Conservation (phyloP, 2,329 filamentous ascomycete species). For the Tolypocladium amazonense region DNA sequence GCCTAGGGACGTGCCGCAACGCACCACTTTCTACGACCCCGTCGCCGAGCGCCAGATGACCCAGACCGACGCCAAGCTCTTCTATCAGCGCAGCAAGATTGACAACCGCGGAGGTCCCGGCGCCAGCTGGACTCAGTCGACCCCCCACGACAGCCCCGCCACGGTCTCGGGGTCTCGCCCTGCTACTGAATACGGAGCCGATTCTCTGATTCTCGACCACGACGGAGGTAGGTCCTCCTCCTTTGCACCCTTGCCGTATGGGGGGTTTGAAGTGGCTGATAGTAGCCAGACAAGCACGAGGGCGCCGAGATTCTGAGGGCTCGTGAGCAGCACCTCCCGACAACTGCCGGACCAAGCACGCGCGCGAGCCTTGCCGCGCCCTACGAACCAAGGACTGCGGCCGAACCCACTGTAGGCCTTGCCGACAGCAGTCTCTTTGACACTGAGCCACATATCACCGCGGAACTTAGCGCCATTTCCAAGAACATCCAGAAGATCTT, state of each 20-base stretch:
- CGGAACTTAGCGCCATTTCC: conserved; percentile 79
- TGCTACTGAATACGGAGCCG: conserved; percentile 24
- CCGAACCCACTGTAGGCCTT: conserved; percentile 39
- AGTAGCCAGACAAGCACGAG: conserved; percentile 5
- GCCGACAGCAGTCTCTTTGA: conserved; percentile 58
- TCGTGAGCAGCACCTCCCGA: neutral
- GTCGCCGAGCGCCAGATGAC: conserved; percentile 90
- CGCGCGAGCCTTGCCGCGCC: conserved; percentile 28
- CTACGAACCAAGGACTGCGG: conserved; percentile 20
- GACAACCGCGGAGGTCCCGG: conserved; percentile 31
- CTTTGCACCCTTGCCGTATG: neutral
- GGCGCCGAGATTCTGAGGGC: conserved; percentile 1
- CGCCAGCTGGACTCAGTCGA: conserved; percentile 28
- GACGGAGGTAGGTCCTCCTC: conserved; percentile 12
- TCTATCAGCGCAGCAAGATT: conserved; percentile 82
- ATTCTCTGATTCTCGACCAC: conserved; percentile 21
- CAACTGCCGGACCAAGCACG: neutral
- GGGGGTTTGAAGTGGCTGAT: conserved; percentile 1
- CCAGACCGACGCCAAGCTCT: conserved; percentile 87
- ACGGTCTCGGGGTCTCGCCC: conserved; percentile 24
- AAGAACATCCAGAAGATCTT: conserved; percentile 84
- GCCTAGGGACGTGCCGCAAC: conserved; percentile 48
- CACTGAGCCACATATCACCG: conserved; percentile 68
- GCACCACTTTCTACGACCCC: conserved; percentile 87
- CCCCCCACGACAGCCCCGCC: conserved; percentile 36